phyloP scores from a whole-genome alignment of 179 eudicot species.

The Silene vulgaris region DNA sequence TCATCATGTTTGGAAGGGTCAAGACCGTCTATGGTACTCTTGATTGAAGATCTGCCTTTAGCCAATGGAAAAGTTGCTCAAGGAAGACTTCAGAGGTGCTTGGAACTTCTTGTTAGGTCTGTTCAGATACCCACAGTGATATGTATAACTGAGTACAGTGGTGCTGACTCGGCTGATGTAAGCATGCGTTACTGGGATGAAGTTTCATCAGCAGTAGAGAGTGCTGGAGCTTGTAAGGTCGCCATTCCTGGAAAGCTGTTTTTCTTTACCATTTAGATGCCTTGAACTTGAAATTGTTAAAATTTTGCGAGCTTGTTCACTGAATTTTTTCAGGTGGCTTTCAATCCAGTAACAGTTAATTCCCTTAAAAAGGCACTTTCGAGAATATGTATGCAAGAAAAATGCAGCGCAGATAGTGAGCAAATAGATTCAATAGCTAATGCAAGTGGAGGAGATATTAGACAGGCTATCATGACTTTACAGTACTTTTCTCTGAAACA shows the following conservation, averaged over 20 bases:
- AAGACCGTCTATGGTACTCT: slow-evolving; percentile 41
- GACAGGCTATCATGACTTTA: slow-evolving; percentile 81
- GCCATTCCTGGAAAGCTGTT: slow-evolving; percentile 20
- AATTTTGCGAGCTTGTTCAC: slow-evolving; percentile 9
- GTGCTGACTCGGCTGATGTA: slow-evolving; percentile 55
- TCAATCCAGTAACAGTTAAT: slow-evolving; percentile 85
- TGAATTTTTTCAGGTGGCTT: slow-evolving; percentile 60
- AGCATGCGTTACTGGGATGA: slow-evolving; percentile 58
- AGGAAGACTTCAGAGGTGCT: slow-evolving; percentile 57
- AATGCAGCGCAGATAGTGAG: slow-evolving; percentile 41
- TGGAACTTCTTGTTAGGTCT: slow-evolving; percentile 77
- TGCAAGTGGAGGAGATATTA: slow-evolving; percentile 92
- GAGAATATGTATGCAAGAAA: slow-evolving; percentile 68
- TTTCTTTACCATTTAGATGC: neutral
- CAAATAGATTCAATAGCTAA: slow-evolving; percentile 70
- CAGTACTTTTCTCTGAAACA: slow-evolving; percentile 74
- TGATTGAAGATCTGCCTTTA: slow-evolving; percentile 92
- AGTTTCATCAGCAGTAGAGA: slow-evolving; percentile 59
- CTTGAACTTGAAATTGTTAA: neutral
- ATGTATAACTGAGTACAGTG: slow-evolving; percentile 63
- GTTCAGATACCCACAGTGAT: slow-evolving; percentile 72
- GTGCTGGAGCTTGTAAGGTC: slow-evolving; percentile 91
- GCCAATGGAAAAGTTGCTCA: slow-evolving; percentile 59
- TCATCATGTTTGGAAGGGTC: slow-evolving; percentile 38
- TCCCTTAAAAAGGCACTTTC: slow-evolving; percentile 74